Percentiles rank a stretch among this genome's conserved stretches.
These are phyloP conservation scores for Claviceps pusilla DNA, from an alignment of 2,329 filamentous ascomycete genomes.

Conservation along the genomic window DNA sequence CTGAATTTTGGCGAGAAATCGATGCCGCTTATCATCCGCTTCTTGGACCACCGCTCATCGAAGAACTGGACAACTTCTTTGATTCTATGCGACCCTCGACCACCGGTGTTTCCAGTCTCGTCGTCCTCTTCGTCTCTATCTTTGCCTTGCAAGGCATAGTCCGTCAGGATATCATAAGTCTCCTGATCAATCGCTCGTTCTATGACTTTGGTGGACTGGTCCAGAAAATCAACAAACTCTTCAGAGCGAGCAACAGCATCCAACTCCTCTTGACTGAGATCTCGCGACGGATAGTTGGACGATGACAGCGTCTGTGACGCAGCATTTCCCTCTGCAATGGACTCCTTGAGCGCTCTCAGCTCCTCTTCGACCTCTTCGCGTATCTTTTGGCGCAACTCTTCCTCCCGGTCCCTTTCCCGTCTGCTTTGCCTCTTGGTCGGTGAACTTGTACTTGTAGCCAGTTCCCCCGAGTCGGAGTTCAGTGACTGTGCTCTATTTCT, in stretches of 20 bases:
- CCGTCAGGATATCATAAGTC: constrained; percentile 78
- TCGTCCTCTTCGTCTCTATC: constrained; percentile 72
- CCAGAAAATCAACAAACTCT: constrained; percentile 89
- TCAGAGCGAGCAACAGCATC: constrained; percentile 81
- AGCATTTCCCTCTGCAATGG: constrained; percentile 31
- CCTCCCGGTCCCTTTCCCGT: constrained; percentile 67
- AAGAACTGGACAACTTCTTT: constrained; percentile 89
- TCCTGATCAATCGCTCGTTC: constrained; percentile 89
- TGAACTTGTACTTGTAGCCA: constrained; percentile 37
- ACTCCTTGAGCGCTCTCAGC: constrained; percentile 54
- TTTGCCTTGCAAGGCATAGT: constrained; percentile 73
- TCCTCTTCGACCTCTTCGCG: constrained; percentile 88
- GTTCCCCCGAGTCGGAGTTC: constrained; percentile 46
- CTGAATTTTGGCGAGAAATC: constrained; percentile 93
- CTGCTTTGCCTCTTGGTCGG: constrained; percentile 63
- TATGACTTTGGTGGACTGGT: constrained; percentile 91
- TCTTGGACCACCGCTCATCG: constrained; percentile 91
- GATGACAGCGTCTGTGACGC: constrained; percentile 11
- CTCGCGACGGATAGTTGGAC: constrained; percentile 60
- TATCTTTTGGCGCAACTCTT: constrained; percentile 74
- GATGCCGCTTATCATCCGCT: constrained; percentile 89
- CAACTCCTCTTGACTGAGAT: constrained; percentile 70
- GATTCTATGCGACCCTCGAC: constrained; percentile 57
- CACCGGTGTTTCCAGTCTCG: constrained; percentile 52
- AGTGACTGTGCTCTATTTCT: constrained; percentile 27